Evolutionary conservation across 2,329 filamentous ascomycete genomes (phyloP).

Genomic region (Amauroascus niger): DNA sequence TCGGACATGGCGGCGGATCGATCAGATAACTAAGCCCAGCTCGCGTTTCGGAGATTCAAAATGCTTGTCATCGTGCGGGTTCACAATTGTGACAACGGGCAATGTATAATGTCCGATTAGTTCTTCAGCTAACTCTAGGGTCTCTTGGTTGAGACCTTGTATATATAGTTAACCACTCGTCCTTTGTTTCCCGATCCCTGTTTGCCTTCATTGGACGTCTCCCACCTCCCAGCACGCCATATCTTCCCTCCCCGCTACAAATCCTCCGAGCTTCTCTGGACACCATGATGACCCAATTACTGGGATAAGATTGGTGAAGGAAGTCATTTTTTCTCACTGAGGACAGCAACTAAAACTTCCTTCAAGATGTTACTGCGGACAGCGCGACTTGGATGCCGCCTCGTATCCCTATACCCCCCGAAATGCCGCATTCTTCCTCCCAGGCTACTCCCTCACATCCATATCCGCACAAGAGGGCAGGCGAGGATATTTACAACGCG

Average conservation of each 20-base stretch:
- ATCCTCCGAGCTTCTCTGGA: not conserved
- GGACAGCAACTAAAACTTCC: not conserved
- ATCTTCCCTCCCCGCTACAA: not conserved
- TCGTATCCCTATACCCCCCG: constrained; percentile 19
- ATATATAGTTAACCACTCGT: too few relatives aligned
- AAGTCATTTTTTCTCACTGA: not conserved
- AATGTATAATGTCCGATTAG: not conserved
- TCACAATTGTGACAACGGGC: not conserved
- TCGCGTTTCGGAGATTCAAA: not conserved
- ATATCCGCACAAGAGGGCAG: constrained; percentile 21
- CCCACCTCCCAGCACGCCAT: not conserved
- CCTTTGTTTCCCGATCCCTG: not conserved
- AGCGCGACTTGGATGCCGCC: constrained; percentile 29
- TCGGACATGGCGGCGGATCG: not conserved
- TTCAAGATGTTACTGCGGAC: constrained; percentile 32
- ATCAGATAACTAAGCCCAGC: not conserved
- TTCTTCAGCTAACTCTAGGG: not conserved
- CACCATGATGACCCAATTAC: not conserved
- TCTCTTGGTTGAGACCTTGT: not conserved
- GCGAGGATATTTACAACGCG: constrained; percentile 26
- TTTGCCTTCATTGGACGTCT: not conserved
- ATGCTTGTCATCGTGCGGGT: not conserved
- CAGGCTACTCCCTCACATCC: constrained; percentile 18
- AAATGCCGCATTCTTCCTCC: constrained; percentile 22
- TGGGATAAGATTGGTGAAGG: not conserved